Percentiles rank a stretch among this genome's conserved stretches.
phyloP scores from a whole-genome alignment of 768 basidiomycete species.

The Boletus speciosus region DNA sequence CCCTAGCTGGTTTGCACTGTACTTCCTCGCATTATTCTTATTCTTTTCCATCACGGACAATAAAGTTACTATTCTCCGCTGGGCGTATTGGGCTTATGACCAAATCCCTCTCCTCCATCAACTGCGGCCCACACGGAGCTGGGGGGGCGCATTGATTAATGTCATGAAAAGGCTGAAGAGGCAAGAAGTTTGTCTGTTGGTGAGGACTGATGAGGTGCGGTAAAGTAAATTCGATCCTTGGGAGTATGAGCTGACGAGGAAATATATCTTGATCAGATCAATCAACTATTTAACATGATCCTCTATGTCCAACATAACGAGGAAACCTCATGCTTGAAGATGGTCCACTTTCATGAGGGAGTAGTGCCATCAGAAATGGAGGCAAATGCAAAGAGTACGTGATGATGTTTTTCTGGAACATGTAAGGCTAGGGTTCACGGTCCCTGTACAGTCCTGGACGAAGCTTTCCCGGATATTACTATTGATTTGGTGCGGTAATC shows the following conservation, averaged over 20 bases:
- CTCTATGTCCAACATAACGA: constrained; percentile 67
- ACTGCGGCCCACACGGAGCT: constrained; percentile 35
- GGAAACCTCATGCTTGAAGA: constrained; percentile 64
- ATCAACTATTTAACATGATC: constrained; percentile 59
- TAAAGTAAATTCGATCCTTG: not conserved
- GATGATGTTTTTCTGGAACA: not conserved
- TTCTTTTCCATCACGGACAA: constrained; percentile 51
- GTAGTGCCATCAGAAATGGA: constrained; percentile 68
- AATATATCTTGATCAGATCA: constrained; percentile 44
- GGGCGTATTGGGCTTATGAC: constrained; percentile 61
- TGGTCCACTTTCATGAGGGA: constrained; percentile 61
- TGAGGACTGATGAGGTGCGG: constrained; percentile 63
- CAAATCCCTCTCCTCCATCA: constrained; percentile 50
- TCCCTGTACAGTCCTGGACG: constrained; percentile 44
- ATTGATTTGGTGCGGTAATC: constrained; percentile 48
- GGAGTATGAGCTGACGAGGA: not conserved
- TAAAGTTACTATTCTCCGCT: constrained; percentile 51
- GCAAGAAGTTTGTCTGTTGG: constrained; percentile 58
- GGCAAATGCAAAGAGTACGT: constrained; percentile 62
- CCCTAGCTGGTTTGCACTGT: constrained; percentile 58
- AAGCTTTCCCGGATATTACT: constrained; percentile 63
- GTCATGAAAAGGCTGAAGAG: constrained; percentile 45
- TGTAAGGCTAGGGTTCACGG: not conserved
- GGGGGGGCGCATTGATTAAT: constrained; percentile 42
- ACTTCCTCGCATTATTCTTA: constrained; percentile 48